Conservation (phyloP, 106 monocot genomes). For the Dendrobium chrysotoxum region DNA sequence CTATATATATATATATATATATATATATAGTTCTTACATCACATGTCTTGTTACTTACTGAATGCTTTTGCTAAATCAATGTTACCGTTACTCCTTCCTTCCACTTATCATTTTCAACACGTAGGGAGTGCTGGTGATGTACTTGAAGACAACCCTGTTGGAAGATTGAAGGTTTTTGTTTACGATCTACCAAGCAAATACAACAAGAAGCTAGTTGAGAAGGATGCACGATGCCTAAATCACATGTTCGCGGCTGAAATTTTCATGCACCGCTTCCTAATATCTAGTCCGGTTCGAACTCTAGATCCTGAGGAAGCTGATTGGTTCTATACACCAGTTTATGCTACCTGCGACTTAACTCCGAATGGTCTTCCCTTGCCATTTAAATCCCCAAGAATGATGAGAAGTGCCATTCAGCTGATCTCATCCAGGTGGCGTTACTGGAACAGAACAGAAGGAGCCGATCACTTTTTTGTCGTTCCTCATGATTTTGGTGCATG, state of each 20-base stretch:
- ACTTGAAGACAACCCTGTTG: conserved; percentile 58
- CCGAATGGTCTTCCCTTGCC: conserved; percentile 69
- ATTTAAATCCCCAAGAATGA: conserved; percentile 75
- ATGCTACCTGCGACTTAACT: conserved; percentile 56
- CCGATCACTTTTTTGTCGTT: conserved; percentile 71
- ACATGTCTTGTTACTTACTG: too few species aligned
- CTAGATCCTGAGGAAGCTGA: conserved; percentile 63
- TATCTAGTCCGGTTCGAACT: conserved; percentile 57
- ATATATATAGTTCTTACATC: too few species aligned
- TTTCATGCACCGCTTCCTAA: conserved; percentile 55
- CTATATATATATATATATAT: too few species aligned
- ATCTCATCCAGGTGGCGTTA: conserved; percentile 79
- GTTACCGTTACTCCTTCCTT: not conserved
- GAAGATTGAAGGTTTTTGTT: conserved; percentile 54
- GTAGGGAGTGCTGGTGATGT: conserved; percentile 61
- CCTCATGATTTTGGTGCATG: conserved; percentile 91
- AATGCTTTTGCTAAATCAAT: too few species aligned
- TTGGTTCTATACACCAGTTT: conserved; percentile 70
- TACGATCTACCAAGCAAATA: conserved; percentile 60
- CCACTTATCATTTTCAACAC: not conserved
- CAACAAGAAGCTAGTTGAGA: conserved; percentile 48
- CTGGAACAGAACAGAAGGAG: conserved; percentile 76
- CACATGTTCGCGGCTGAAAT: conserved; percentile 76
- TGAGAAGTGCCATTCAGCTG: conserved; percentile 72
- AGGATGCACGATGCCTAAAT: conserved; percentile 52